Evolutionary conservation across 2,329 filamentous ascomycete species (phyloP), one percentile per base, ranked within the genome.

Genomic region (Fonsecaea monophora): DNA sequence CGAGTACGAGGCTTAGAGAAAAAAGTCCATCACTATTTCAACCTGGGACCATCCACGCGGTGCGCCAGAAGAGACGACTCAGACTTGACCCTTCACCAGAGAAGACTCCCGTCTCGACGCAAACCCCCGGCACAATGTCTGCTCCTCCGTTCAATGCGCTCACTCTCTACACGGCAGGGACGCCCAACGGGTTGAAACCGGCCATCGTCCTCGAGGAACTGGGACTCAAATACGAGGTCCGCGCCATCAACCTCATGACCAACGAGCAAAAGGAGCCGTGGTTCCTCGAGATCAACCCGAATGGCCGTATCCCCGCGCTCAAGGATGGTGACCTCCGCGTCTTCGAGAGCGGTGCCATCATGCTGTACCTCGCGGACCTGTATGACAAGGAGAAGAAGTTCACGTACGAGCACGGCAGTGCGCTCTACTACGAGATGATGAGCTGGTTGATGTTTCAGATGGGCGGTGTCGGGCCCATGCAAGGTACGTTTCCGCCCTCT

Each of bases 281-380:
- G 80, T 84, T 79, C 71, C 68, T 82, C 53, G 77, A 80, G 53
- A 81, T 83, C 65, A 83, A 82, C 65, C 82, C 81, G n/a, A 83
- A 83, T 69, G 82, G 81, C 37, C 79, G 81, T 42, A 82, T 83
- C 61, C 82, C 81, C 18, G 82, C 81, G 18, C 75, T 83, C 53
- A 74, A 78, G 37, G 81, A 83, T 70, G 75, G 75, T 45, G 67
- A 72, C 0, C 69, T 78, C 71, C 74, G 77, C 1, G 74, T 83
- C 40, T 83, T 83, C 68, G 81, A 83, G 68, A 79, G 78, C 55
- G 80, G 79, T 6, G 76, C 80, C 1, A 80, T 84, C 55, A 78
- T 83, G 76, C 74, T 80, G 30, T 84, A 84, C 63, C 74, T 84
- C 10, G 74, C 73, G 45, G 76, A 80, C 30, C 77, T 77, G 53